Evolutionary conservation across 2,329 filamentous ascomycete species (phyloP), one percentile per base, ranked within the genome.

Genomic region (Claviceps maximensis): DNA sequence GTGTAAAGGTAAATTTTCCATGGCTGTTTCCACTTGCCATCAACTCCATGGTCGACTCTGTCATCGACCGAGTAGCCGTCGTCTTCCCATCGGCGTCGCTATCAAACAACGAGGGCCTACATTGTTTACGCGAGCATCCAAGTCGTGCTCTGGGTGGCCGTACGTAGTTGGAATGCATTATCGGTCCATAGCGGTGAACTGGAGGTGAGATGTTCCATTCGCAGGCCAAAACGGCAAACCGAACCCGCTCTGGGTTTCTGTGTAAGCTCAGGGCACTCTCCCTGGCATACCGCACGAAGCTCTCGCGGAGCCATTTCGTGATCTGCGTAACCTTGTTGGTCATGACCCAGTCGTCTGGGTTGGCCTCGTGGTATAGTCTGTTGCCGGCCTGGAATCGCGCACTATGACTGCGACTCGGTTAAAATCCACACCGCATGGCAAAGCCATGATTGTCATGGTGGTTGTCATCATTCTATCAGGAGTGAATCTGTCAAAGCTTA

Each of bases 191-290:
- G 12, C 23, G 33, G 21, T 53, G 47, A 19, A 40, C 10, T 36
- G 54, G 54, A 13, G 51, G 51, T 17, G 19, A 9, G 15, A 67
- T 62, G 6, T 59, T 54, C 70, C 69, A 73, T 56, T 74, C 67
- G 55, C 70, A 74, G 1, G 65, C 69, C 40, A 74, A 49, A 4
- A 74, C 60, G 27, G 67, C 65, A 55, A 74, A 74, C 15, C 65
- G 58, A 48, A 74, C 72, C 7, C 58, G 58, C 21, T 64, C 61
- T 1, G 72, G 71, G 19, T 57, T 54, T 10, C 55, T 53, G 41
- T 70, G 65, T 3, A 62, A 62, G 54, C 59, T 64, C 31, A 66
- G 57, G 17, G 58, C 61, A 56, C 67, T 69, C 40, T 57, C 48
- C 50, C 63, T 69, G 41, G 68, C 62, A 56, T 74, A 69, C 23